Conservation (phyloP, 2,329 filamentous ascomycete genomes). For the Colletotrichum sp. region DNA sequence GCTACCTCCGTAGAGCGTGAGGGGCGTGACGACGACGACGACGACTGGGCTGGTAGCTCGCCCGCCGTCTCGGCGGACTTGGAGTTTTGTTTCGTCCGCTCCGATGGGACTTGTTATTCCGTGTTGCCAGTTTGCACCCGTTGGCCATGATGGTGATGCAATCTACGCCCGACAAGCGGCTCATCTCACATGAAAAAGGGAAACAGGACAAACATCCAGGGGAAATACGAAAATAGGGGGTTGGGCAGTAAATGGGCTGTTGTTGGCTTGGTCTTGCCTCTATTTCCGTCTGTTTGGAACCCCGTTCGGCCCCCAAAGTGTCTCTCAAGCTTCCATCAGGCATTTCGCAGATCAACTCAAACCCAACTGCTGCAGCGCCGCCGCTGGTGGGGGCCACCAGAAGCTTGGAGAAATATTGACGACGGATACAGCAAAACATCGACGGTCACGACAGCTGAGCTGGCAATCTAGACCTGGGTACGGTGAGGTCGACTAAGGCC, state of each 20-base stretch:
- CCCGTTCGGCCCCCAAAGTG: background rate
- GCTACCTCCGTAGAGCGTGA: background rate
- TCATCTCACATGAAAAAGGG: background rate
- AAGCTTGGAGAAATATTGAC: conserved; percentile 11
- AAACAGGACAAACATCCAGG: background rate
- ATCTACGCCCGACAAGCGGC: conserved; percentile 2
- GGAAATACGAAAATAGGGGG: background rate
- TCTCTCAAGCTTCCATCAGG: background rate
- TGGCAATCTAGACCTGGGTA: background rate
- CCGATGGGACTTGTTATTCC: background rate
- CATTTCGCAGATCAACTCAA: background rate
- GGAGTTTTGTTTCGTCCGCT: conserved; percentile 2
- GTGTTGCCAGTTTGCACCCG: background rate
- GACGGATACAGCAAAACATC: background rate
- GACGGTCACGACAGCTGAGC: background rate
- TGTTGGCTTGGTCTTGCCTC: background rate
- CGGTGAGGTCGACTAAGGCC: background rate
- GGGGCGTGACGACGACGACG: conserved; percentile 11
- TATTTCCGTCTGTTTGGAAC: background rate
- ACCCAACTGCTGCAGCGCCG: background rate
- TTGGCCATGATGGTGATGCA: background rate
- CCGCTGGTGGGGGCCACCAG: background rate
- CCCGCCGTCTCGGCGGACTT: conserved; percentile 18
- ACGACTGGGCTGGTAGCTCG: background rate
- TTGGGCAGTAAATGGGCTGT: background rate